Base-by-base conservation (phyloP, 306 rosid species). In the Senna siamea region DNA sequence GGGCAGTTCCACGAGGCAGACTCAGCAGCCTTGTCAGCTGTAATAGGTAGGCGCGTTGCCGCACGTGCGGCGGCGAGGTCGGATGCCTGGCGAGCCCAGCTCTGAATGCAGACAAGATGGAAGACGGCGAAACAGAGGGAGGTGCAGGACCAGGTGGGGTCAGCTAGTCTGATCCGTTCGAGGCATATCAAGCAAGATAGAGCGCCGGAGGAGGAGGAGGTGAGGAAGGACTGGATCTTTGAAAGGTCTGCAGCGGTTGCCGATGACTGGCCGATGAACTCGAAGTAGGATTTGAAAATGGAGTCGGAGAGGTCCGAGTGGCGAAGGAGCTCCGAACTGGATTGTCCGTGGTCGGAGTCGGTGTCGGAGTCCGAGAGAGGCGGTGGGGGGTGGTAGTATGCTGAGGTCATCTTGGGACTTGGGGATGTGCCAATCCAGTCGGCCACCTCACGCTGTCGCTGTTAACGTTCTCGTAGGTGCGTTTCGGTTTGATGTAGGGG, bases 171-270 rank as follows among this genome's bases (percentile, higher is more conserved):
- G 87, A 94, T 91, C 47, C 97, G 97, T 40, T 94, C 98, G 47
- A 94, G 96, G 83, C 98, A 94, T 13, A 94, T 94, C 73, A 94
- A 68, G 78, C 98, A 94, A 0, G 97, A 91, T 1, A 91, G 86
- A 0, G 98, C 98, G 66, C 98, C 98, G 82, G 97, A 85, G 78
- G 98, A 91, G 48, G 98, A 91, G 44, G 97, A 84, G 0, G 89
- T 85, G 40, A 94, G 96, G 85, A 94, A 94, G 4, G 97, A 85
- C 54, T 88, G 97, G 89, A 94, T 94, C 86, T 91, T 94, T 15
- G 94, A 81, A 61, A 94, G 88, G 73, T 94, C 98, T 6, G 92
- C 73, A 10, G 81, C 8, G 53, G 89, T 66, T 46, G 85, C 79
- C 19, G 93, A 53, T 44, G 92, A 77, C 37, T 82, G 82, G 69